Evolutionary conservation across 2,329 filamentous ascomycete genomes (phyloP), one percentile per base, ranked within the genome.

Genomic region (Acrodontium crateriforme): DNA sequence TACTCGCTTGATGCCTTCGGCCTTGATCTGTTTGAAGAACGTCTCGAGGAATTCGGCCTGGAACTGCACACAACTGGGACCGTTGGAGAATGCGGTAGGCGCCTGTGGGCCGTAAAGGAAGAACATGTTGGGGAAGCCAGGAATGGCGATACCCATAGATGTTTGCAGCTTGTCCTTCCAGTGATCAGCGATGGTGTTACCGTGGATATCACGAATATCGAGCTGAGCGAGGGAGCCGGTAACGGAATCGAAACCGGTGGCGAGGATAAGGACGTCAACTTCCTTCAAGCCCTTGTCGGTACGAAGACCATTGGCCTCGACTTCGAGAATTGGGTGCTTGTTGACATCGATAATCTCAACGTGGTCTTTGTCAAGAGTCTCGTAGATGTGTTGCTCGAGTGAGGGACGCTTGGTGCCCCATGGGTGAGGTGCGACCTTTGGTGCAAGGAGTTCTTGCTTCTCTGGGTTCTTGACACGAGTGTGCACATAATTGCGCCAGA

Each of bases 371-470:
- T 61, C 52, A 3, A 60, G 38, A 36, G 53, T 46, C 39, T 62
- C 57, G 28, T 60, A 62, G 34, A 54, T 59, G 38, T 56, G 47
- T 29, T 60, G 56, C 35, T 62, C 58, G 4, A 62, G 46, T n/a
- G 50, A 53, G 3, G 55, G 55, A 14, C 58, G 44, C 43, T 61
- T 62, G 6, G 55, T 59, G 9, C 44, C 44, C 39, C 69, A 74
- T 15, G 54, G 61, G 30, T 72, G 64, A 1, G 62, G 67, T 46
- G 59, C 62, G 24, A 63, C 45, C 6, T 55, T 38, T 0, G 70
- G 71, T 0, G 68, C 68, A 5, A 74, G 52, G 2, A 72, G 35
- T 9, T 69, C 61, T 15, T 58, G 50, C 36, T 60, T 58, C 15
- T 48, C 48, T 0, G 66, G 57, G 30, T 74, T 63, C 0, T 54